These are phyloP conservation scores for Alternaria tenuissima DNA, from an alignment of 2,329 filamentous ascomycete genomes.

Conservation along the genomic window DNA sequence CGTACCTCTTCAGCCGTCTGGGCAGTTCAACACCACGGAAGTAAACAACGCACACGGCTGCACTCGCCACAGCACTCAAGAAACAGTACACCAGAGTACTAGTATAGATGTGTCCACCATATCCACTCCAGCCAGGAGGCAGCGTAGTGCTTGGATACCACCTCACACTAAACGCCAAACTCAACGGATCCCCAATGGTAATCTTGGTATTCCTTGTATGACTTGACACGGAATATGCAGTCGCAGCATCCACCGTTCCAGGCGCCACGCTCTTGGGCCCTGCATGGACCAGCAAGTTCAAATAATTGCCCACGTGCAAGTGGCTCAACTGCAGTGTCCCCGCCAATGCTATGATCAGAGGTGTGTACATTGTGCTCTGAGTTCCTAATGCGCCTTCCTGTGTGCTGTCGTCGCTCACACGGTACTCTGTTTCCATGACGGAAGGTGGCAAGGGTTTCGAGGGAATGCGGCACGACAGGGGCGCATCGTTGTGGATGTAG, in stretches of 20 bases:
- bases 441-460: constrained; percentile 69
- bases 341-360: constrained; percentile 85
- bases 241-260: constrained; percentile 85
- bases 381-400: constrained; percentile 48
- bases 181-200: constrained; percentile 85
- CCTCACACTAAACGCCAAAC: constrained; percentile 78
- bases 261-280: constrained; percentile 61
- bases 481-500: constrained; percentile 97
- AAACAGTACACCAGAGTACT: constrained; percentile 60
- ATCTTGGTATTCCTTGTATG: constrained; percentile 66
- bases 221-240: constrained; percentile 84
- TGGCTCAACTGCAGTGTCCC: constrained; percentile 86
- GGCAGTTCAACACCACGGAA: constrained; percentile 63
- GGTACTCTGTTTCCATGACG: constrained; percentile 44
- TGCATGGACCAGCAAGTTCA: constrained; percentile 86
- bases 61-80: constrained; percentile 57
- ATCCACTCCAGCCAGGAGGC: constrained; percentile 64
- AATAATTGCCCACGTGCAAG: constrained; percentile 85
- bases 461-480: constrained; percentile 88
- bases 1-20: constrained; percentile 63
- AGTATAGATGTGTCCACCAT: constrained; percentile 61
- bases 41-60: constrained; percentile 63
- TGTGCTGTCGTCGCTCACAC: constrained; percentile 50
- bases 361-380: constrained; percentile 67
- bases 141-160: constrained; percentile 84